Percentiles rank a stretch among this genome's conserved stretches.
Conservation (phyloP, 2,329 filamentous ascomycete genomes). For the Penicillium sp. region DNA sequence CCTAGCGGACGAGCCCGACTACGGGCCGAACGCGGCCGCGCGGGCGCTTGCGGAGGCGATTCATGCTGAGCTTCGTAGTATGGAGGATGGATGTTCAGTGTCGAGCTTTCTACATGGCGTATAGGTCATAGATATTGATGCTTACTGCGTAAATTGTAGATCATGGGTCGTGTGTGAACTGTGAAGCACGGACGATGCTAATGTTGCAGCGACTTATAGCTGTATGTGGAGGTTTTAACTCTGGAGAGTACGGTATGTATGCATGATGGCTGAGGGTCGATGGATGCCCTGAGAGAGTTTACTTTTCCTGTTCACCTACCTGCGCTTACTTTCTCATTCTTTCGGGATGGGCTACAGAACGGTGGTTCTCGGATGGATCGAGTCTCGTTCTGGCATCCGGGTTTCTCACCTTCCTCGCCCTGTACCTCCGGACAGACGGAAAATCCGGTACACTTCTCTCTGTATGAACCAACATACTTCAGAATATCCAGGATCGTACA, state of each 20-base stretch:
- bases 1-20: slow-evolving; percentile 31
- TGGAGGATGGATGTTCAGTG: neutral
- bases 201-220: neutral
- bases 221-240: neutral
- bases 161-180: neutral
- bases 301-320: neutral
- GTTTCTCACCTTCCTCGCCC: neutral
- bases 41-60: slow-evolving; percentile 23
- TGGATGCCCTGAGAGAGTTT: neutral
- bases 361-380: neutral
- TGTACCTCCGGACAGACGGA: neutral
- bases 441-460: neutral
- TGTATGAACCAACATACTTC: neutral
- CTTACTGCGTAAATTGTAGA: neutral
- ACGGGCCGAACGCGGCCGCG: slow-evolving; percentile 29
- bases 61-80: neutral
- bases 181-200: neutral
- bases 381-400: neutral
- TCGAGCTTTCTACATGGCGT: neutral
- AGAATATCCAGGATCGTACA: neutral
- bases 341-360: slow-evolving; percentile 1
- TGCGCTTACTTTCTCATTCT: neutral
- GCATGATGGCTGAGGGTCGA: neutral
- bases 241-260: neutral
- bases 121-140: neutral